Percentiles rank a stretch among this genome's conserved stretches.
Conservation (phyloP, 1,139 yeast genomes). For the Lodderomyces metapsilosis region DNA sequence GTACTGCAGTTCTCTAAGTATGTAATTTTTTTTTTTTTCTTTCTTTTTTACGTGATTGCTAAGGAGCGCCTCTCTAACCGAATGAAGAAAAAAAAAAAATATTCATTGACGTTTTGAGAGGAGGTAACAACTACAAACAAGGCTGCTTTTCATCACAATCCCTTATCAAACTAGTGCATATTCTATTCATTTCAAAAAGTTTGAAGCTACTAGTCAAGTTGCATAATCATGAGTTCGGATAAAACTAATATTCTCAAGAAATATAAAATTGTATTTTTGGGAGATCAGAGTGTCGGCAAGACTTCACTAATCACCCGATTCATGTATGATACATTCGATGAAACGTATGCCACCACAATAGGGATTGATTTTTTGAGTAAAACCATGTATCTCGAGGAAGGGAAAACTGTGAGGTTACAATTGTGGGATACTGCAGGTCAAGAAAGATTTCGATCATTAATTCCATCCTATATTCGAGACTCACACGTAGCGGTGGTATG, state of each 20-base stretch:
- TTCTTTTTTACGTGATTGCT: not conserved
- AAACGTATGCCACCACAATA: slow-evolving; percentile 91
- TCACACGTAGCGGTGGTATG: slow-evolving; percentile 96
- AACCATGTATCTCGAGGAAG: slow-evolving; percentile 60
- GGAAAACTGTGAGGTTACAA: slow-evolving; percentile 49
- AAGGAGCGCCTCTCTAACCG: not conserved
- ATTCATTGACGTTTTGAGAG: not conserved
- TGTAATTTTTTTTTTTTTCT: not conserved
- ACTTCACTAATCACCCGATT: slow-evolving; percentile 92
- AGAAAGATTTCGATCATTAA: slow-evolving; percentile 55
- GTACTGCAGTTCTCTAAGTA: not conserved
- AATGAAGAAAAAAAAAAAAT: not conserved
- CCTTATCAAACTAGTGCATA: not conserved
- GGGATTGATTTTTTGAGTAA: slow-evolving; percentile 95
- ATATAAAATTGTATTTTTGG: slow-evolving; percentile 89
- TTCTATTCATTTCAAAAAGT: not conserved
- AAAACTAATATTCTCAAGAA: slow-evolving; percentile 46
- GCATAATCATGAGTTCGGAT: slow-evolving; percentile 14
- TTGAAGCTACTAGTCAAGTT: no score
- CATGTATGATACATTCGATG: slow-evolving; percentile 98
- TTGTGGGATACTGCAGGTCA: slow-evolving; percentile 67
- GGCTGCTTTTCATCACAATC: not conserved
- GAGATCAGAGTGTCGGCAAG: slow-evolving; percentile 98
- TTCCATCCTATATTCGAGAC: slow-evolving; percentile 91
- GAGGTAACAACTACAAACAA: not conserved